A percentile compares a stretch with the other conserved stretches of the same genome.
Conservation (phyloP, 768 basidiomycete genomes). For the Russula sp. region DNA sequence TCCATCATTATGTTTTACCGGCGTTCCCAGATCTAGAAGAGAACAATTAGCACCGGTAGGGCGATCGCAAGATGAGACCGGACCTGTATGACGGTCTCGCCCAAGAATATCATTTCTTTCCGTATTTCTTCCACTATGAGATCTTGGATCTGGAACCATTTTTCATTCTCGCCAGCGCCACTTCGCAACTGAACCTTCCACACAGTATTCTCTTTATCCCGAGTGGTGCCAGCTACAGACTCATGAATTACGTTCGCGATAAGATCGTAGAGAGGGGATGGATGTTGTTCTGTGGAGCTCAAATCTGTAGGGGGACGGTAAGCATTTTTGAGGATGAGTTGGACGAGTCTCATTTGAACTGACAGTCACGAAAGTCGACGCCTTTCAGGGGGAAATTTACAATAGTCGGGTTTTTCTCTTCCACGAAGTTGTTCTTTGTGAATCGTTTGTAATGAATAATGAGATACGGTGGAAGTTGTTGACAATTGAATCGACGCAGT, state of each 20-base stretch:
- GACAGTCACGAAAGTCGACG: slow-evolving; percentile 88
- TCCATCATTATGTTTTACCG: neutral
- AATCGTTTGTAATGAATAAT: slow-evolving; percentile 95
- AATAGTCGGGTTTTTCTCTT: slow-evolving; percentile 98
- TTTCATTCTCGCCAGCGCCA: slow-evolving; percentile 72
- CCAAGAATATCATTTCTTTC: slow-evolving; percentile 96
- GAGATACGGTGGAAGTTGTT: slow-evolving; percentile 83
- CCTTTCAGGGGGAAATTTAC: slow-evolving; percentile 95
- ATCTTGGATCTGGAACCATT: slow-evolving; percentile 96
- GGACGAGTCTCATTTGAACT: slow-evolving; percentile 28
- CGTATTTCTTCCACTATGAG: slow-evolving; percentile 93
- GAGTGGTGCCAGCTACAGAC: slow-evolving; percentile 91
- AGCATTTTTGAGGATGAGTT: neutral
- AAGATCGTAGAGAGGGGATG: slow-evolving; percentile 80
- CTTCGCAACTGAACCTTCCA: slow-evolving; percentile 89
- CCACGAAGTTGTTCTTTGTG: slow-evolving; percentile 92
- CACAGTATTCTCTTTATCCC: slow-evolving; percentile 83
- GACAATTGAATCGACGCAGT: slow-evolving; percentile 85
- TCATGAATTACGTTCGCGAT: slow-evolving; percentile 94
- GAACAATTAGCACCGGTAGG: neutral
- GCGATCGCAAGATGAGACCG: slow-evolving; percentile 1
- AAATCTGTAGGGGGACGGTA: slow-evolving; percentile 49
- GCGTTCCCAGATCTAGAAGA: slow-evolving; percentile 19
- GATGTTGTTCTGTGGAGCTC: slow-evolving; percentile 53
- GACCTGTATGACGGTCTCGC: slow-evolving; percentile 95